Evolutionary conservation across 2,329 filamentous ascomycete species (phyloP), one percentile per base, ranked within the genome.

Genomic region (Talaromyces sp.): DNA sequence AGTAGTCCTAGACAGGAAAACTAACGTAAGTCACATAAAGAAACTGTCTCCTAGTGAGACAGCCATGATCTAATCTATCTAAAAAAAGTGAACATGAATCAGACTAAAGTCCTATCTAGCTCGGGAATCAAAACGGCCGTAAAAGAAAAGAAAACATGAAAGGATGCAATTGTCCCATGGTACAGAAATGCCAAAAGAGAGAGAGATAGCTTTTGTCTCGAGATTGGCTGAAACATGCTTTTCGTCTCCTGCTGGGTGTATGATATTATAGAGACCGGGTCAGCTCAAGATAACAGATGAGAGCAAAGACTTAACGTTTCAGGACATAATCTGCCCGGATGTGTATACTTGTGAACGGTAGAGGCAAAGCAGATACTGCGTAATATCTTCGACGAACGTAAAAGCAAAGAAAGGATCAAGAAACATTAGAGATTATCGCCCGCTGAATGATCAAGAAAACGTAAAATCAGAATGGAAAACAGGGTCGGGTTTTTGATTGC

Each of bases 151-250:
- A n/a, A 54, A 41, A 37, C 11, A 39, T 33, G 54, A 59, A 65
- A 57, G 33, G 59, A 65, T 65, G 60, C 60, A 65, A 63, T 48
- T 48, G 43, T 65, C 59, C 59, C 60, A 58, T 33, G 10, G 39
- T 60, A 62, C 54, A 60, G 45, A 59, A 65, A 60, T 65, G 64
- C 60, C 64, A 65, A 62, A 65, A 65, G 48, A 37, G n/a, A 47
- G 45, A 11, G 19, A 19, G 33, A 19, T 16, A 37, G 24, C 22
- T 60, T 27, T 45, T 33, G 33, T 60, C 52, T 56, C 10, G 33
- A 56, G 39, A 19, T 56, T 16, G 52, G 19, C 52, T 56, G 33
- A 24, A 56, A 56, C 52, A 39, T 56, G 52, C 52, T 56, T 56
- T 56, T 24, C 4, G n/a, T 22, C 11, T 16, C n/a, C n/a, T 19